Conservation (phyloP, 225 moss, liverwort and hornwort genomes). For the Lunularia cruciata region DNA sequence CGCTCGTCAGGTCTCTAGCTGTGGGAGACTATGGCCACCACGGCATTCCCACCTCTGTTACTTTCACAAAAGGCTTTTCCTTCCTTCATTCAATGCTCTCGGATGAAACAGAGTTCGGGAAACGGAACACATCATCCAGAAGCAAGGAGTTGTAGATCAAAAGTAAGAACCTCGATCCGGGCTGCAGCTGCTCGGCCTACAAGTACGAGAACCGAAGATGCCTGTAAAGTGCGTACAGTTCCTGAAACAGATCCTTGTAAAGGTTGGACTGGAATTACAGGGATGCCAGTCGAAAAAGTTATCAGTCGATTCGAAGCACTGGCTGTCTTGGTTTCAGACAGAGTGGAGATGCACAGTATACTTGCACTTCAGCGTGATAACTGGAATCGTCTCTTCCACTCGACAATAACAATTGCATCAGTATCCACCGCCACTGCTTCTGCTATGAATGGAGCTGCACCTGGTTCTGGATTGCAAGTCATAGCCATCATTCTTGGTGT, state of each 20-base stretch:
- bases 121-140: too few relatives aligned
- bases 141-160: too few relatives aligned
- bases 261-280: neutral
- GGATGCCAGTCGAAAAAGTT: neutral
- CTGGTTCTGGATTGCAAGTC: conserved; percentile 34
- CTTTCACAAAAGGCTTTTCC: too few relatives aligned
- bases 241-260: neutral
- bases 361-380: conserved; percentile 40
- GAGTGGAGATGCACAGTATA: conserved; percentile 43
- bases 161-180: too few relatives aligned
- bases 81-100: too few relatives aligned
- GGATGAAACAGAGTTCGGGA: too few relatives aligned
- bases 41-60: too few relatives aligned
- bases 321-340: conserved; percentile 31
- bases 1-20: too few relatives aligned
- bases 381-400: conserved; percentile 55
- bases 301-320: conserved; percentile 12
- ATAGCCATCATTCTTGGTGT: conserved; percentile 43
- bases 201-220: too few relatives aligned
- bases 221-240: too few relatives aligned
- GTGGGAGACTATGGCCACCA: too few relatives aligned
- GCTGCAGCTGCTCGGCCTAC: too few relatives aligned
- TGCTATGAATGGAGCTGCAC: conserved; percentile 36
- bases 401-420: conserved; percentile 43
- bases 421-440: conserved; percentile 36